phyloP scores from a whole-genome alignment of 2,329 filamentous ascomycete species.

The Clonostachys chloroleuca region DNA sequence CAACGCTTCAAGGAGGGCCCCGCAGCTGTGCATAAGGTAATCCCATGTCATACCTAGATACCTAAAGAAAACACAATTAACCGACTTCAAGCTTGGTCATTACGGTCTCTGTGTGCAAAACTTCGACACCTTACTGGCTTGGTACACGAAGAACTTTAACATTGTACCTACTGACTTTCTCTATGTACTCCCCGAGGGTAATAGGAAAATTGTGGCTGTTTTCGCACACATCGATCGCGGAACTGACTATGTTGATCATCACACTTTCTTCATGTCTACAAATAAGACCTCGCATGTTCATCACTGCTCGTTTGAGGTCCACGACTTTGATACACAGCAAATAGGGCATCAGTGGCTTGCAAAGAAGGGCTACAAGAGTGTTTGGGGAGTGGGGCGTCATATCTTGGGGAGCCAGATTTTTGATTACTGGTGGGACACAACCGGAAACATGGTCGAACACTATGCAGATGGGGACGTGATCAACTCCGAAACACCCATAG shows the following conservation, averaged over 20 bases:
- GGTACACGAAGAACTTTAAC: neutral
- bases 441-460: slow-evolving; percentile 29
- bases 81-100: neutral
- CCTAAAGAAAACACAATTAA: neutral
- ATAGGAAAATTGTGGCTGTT: neutral
- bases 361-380: slow-evolving; percentile 56
- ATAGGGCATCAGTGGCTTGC: slow-evolving; percentile 67
- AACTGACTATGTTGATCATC: neutral
- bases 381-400: slow-evolving; percentile 70
- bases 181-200: neutral
- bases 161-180: neutral
- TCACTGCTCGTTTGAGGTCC: slow-evolving; percentile 65
- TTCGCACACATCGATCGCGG: neutral
- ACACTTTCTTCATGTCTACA: slow-evolving; percentile 44
- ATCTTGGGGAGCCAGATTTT: slow-evolving; percentile 69
- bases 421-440: slow-evolving; percentile 17
- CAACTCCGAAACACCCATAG: slow-evolving; percentile 38
- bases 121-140: neutral
- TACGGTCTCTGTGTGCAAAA: neutral
- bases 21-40: no score
- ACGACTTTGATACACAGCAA: slow-evolving; percentile 67
- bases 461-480: slow-evolving; percentile 61
- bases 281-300: slow-evolving; percentile 51
- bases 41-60: no score
- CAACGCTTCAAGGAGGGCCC: neutral